Evolutionary conservation across 768 basidiomycete genomes (phyloP), one percentile per base, ranked within the genome.

Genomic region (Clitopilus passeckerianus): DNA sequence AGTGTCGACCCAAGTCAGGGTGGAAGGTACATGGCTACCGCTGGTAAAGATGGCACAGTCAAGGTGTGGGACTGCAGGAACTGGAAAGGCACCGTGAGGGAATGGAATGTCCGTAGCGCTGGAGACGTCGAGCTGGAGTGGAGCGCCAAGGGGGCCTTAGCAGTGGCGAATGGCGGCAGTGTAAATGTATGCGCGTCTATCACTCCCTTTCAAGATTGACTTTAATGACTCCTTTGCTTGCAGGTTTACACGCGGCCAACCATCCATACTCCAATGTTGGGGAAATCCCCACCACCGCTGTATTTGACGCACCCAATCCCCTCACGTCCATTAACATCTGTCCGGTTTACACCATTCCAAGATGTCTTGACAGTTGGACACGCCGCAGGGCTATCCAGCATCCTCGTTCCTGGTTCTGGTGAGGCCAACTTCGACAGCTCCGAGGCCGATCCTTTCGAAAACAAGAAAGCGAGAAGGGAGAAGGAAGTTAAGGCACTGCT

Each of bases 31-130:
- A 91, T 97, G 88, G 90, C 92, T 1, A 96, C 93, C 0, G 80
- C 89, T 1, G 95, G 95, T 0, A 78, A 86, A 61, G 97, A 99
- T 67, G 89, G 94, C 0, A 84, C 76, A 0, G 90, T 99, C 55
- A 98, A 98, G 67, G 80, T 98, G 1, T 99, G 97, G 97, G 97
- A 98, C 73, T 93, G 90, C 67, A 75, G 97, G 59, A 97, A 94
- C 75, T 98, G 95, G 95, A 93, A 90, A 63, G 90, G 91, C 7
- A 84, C 87, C 2, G 83, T 99, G 34, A 78, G 93, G 59, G 82
- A 88, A 71, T 78, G 95, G 93, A 75, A 72, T 8, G 78, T 89
- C 37, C 77, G 92, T 57, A 86, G 89, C 6, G 86, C 85, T 0
- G 72, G 80, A 2, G 84, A 77, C 55, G 68, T 85, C 0, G 89